Base-by-base conservation (phyloP, 75 land plant species). In the Picea glauca region DNA sequence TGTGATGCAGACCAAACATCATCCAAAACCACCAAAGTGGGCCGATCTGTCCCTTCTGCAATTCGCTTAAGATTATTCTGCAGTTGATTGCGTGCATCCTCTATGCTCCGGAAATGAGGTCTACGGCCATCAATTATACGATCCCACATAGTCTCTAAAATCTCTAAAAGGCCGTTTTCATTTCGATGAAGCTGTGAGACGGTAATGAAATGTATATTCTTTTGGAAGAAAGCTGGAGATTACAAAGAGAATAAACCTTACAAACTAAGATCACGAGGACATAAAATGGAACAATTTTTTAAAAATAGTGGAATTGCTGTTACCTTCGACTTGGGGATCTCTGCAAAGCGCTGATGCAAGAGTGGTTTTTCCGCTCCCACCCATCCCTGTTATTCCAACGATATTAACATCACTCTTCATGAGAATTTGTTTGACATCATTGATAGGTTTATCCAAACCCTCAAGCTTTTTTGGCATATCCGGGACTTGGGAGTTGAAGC, bases 1-100 rank as follows among this genome's bases (percentile, higher is more conserved):
- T 73, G 80, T 0, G 67, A 70, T 0, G 58, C 56, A 0, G 88
- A 81, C 91, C 91, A 89, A 8, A 89, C 86, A 75, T 89, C 88
- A 76, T 89, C 91, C 21, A 89, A 59, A n/a, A 89, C 81, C 11
- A 89, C 60, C 14, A 89, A 81, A 15, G 26, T 23, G 0, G 17
- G 17, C 26, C 1, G 65, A 20, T n/a, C 9, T 26, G 26, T 26
- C 26, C 26, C 26, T 26, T 26, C 26, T 62, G n/a, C 65, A 0
- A 0, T 62, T 20, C 8, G 0, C 0, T 8, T 62, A 20, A 46
- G 54, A 6, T 46, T 46, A 0, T 46, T 8, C 8, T 46, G 54
- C 54, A 46, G 54, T 46, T 46, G 54, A 8, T 46, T 7, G 54
- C 9, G 54, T 46, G 9, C 54, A 46, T 46, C 8, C 54, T 46